Base-by-base conservation (phyloP, 2,329 filamentous ascomycete species). In the Pseudogymnoascus sp. region DNA sequence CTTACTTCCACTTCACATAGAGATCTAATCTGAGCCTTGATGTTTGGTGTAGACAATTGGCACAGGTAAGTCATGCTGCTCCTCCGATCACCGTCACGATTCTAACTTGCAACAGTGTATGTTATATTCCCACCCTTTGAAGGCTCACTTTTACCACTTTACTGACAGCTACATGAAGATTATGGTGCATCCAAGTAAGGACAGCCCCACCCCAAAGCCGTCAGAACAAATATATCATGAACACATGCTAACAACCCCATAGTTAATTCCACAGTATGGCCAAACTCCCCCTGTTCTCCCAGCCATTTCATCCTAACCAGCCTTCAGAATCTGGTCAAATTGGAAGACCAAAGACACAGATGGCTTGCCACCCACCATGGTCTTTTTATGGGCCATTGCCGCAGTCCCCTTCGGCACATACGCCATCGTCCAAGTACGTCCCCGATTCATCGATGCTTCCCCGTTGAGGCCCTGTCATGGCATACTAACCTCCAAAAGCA, bases 341-440 rank as follows among this genome's bases (percentile, higher is more conserved):
- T 87, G 82, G 79, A 77, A 78, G 19, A 79, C 75, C 11, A 87
- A 88, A 70, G 80, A 78, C 65, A 87, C 84, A 0, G 84, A 87
- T 40, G 85, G 85, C 2, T 73, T 88, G 2, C 85, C 85, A 0
- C 78, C 78, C 0, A 68, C 73, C 19, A 88, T 88, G 84, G 81
- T 87, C 77, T 82, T 87, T 65, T 72, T 87, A 1, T 88, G 85
- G 84, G 84, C 82, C n/a, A 70, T 79, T 33, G 76, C 73, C 43
- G 71, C 72, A 22, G 77, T 81, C 28, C 80, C 80, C 2, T 81
- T 82, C 69, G 81, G 81, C 16, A 77, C 79, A 19, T 83, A 83
- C 70, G 75, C 79, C 16, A 78, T 82, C 59, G 74, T 82, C 8
- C 79, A 82, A 70, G 78, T 79, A 70, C 31, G 56, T 26, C 41